Evolutionary conservation across 2,329 filamentous ascomycete species (phyloP).

Genomic region (Colletotrichum sp.): DNA sequence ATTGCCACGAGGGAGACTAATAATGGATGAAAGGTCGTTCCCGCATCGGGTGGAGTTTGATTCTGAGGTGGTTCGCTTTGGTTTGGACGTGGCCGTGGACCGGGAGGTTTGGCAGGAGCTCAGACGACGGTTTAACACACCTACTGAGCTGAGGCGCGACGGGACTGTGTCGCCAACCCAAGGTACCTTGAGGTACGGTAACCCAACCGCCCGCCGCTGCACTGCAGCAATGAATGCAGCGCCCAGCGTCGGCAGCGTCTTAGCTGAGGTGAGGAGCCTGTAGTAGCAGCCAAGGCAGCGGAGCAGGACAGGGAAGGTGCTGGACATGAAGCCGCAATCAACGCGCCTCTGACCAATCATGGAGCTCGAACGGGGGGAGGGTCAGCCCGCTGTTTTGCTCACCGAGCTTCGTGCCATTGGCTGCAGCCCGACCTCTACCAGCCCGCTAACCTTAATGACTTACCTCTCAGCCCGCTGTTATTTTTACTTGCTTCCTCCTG

Average conservation of each 20-base stretch:
- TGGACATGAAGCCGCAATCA: neutral
- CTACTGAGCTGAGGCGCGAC: neutral
- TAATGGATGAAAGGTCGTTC: slow-evolving; percentile 19
- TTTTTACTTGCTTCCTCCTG: neutral
- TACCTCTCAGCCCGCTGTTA: neutral
- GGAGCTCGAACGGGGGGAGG: neutral
- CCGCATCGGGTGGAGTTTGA: slow-evolving; percentile 9
- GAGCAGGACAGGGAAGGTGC: slow-evolving; percentile 5
- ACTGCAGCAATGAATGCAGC: neutral
- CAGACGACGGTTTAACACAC: neutral
- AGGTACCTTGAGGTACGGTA: neutral
- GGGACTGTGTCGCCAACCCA: neutral
- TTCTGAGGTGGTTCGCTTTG: neutral
- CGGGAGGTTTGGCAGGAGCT: slow-evolving; percentile 4
- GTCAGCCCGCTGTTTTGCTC: neutral
- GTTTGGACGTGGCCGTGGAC: neutral
- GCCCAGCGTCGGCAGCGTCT: slow-evolving; percentile 5
- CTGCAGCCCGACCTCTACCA: neutral
- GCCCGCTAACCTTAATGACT: neutral
- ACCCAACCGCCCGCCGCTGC: neutral
- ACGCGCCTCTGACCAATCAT: neutral
- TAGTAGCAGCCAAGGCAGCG: neutral
- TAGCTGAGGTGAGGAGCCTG: neutral
- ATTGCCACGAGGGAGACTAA: slow-evolving; percentile 15
- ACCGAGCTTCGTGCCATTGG: neutral